Evolutionary conservation across 176 grass and related monocot genomes (phyloP).

Genomic region (Triticum monococcum): DNA sequence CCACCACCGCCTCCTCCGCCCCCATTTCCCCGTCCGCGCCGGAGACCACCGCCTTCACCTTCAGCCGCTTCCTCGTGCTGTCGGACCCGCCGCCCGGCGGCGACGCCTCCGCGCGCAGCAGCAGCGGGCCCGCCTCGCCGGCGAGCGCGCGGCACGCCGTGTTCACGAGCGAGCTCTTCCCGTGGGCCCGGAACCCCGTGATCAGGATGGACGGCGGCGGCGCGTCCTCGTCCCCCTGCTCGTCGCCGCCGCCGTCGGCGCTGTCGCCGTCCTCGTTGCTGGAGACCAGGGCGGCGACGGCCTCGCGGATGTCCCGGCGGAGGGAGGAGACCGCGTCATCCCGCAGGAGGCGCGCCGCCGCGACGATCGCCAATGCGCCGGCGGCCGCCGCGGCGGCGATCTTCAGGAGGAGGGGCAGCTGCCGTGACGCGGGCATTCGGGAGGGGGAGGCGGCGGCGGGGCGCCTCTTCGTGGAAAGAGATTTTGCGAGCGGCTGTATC

Average conservation of each 20-base stretch:
- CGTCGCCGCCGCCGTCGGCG: not conserved
- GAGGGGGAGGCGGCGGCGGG: not conserved
- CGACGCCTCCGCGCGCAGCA: constrained; percentile 72
- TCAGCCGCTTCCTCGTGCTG: constrained; percentile 21
- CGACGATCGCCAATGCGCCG: constrained; percentile 47
- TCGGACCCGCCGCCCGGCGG: constrained; percentile 55
- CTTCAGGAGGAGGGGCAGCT: constrained; percentile 63
- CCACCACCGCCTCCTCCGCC: constrained; percentile 36
- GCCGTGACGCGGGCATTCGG: constrained; percentile 34
- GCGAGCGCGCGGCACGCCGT: constrained; percentile 86
- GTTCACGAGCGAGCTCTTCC: constrained; percentile 93
- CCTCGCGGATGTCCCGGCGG: constrained; percentile 41
- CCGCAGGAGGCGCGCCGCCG: constrained; percentile 35
- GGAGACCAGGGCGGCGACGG: constrained; percentile 24
- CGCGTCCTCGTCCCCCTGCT: not conserved
- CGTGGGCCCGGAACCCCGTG: constrained; percentile 65
- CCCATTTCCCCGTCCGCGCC: constrained; percentile 27
- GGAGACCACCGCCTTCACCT: constrained; percentile 51
- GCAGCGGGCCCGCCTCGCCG: constrained; percentile 69
- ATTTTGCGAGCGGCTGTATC: not conserved
- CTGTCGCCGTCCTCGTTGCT: not conserved
- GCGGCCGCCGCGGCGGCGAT: constrained; percentile 54
- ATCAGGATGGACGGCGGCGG: constrained; percentile 53
- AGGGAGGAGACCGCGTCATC: constrained; percentile 52
- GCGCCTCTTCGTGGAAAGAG: not conserved